phyloP scores from a whole-genome alignment of 2,329 filamentous ascomycete species.

The Cladosporium sp. region DNA sequence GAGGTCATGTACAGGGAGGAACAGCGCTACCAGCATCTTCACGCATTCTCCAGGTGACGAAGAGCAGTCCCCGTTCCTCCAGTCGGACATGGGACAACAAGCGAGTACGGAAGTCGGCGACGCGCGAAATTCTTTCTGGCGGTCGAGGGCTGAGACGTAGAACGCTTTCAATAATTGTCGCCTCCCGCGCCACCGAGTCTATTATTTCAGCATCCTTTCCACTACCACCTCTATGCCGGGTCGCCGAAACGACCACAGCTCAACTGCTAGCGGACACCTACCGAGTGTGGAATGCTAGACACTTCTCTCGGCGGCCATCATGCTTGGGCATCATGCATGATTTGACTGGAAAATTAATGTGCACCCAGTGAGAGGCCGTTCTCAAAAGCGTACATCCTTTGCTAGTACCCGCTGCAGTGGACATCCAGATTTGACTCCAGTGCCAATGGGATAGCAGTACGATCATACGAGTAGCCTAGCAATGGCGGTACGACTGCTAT shows the following conservation, averaged over 20 bases:
- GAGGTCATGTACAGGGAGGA: neutral
- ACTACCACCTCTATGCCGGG: neutral
- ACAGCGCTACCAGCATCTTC: neutral
- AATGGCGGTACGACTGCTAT: too few species aligned
- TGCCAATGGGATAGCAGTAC: too few species aligned
- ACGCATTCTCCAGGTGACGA: neutral
- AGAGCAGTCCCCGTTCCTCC: constrained; percentile 2
- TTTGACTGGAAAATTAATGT: too few species aligned
- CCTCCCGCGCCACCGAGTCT: too few species aligned
- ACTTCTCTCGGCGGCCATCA: too few species aligned
- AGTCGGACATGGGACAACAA: neutral
- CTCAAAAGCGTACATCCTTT: too few species aligned
- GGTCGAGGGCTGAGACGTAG: neutral
- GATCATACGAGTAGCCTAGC: too few species aligned
- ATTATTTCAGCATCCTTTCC: neutral
- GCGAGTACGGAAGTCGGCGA: neutral
- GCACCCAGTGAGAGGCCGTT: too few species aligned
- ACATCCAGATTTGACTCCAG: too few species aligned
- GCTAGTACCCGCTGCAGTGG: too few species aligned
- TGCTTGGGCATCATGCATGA: too few species aligned
- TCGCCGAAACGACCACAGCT: neutral
- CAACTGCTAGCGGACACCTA: neutral
- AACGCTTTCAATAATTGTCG: neutral
- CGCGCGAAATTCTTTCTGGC: neutral
- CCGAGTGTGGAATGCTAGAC: too few species aligned